Evolutionary conservation across 768 basidiomycete genomes (phyloP), one percentile per base, ranked within the genome.

Genomic region (Collybia sp.): DNA sequence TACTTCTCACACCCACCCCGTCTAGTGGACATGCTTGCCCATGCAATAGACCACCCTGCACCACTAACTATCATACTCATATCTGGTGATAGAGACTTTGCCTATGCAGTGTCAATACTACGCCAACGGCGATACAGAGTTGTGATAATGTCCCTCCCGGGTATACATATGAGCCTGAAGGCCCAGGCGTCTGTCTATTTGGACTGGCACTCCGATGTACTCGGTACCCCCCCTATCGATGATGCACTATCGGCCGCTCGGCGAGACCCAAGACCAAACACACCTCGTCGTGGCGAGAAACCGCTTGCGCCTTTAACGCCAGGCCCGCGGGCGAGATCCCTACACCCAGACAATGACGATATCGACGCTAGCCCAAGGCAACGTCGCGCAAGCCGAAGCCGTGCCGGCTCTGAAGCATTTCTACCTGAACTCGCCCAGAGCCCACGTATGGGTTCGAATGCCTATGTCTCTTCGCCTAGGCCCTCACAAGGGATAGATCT

Each of bases 61-160:
- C 73, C 76, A 47, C 56, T 73, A 19, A 83, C 82, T 12, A 63
- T 84, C 52, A 61, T 85, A 37, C 65, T 88, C 32, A 80, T 88
- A 53, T 73, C 83, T 0, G 81, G 78, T 13, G 83, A 87, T 60
- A 71, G 81, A 35, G 83, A 85, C 57, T 79, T 83, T 52, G 75
- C 76, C 3, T 85, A 83, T 55, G 76, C 77, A n/a, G 59, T 83
- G 38, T 77, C 83, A 1, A 66, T 69, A 31, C 63, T 86, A 40
- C 73, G 77, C 30, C 67, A 79, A 43, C 73, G 81, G 47, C 64
- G 65, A 38, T 81, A 79, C 57, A 62, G 66, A 13, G 71, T 84
- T 31, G 63, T 83, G 39, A 50, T 84, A 18, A 61, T 85, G 37
- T 68, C 70, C n/a, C 70, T 65, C 25, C 59, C 65, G 12, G 61